Evolutionary conservation across 352 stramenopile species (phyloP).

Genomic region (Pythium guiyangense): DNA sequence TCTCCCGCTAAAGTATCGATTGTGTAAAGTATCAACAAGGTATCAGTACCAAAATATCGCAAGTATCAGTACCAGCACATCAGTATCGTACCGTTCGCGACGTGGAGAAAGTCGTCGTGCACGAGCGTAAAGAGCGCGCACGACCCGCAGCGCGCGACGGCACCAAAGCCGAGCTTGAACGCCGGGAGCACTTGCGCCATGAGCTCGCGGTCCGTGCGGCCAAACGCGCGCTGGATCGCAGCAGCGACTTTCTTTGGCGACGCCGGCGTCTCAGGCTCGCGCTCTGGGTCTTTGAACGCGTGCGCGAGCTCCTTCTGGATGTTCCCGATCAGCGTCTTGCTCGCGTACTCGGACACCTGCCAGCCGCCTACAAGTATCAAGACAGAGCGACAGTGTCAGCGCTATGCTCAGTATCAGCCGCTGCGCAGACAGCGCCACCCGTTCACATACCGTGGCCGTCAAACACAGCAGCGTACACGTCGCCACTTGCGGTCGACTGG

Average conservation of each 20-base stretch:
- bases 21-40: not conserved
- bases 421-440: not conserved
- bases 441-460: constrained; percentile 83
- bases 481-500: constrained; percentile 53
- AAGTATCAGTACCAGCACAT: not conserved
- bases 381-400: not conserved
- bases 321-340: constrained; percentile 74
- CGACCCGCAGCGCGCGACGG: constrained; percentile 82
- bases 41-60: not conserved
- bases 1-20: constrained; percentile 46
- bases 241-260: constrained; percentile 50
- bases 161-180: constrained; percentile 91
- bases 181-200: constrained; percentile 72
- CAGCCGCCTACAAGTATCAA: constrained; percentile 57
- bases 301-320: constrained; percentile 65
- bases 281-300: constrained; percentile 32
- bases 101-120: constrained; percentile 67
- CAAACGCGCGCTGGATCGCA: constrained; percentile 82
- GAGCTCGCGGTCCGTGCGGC: constrained; percentile 81
- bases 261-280: constrained; percentile 17
- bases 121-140: constrained; percentile 85
- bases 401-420: not conserved
- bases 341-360: constrained; percentile 90
- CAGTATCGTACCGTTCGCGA: constrained; percentile 60
- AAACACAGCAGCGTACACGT: constrained; percentile 85